These are phyloP conservation scores for Emmonsiellopsis sp. DNA, from an alignment of 2,329 filamentous ascomycete species.

Conservation along the genomic window DNA sequence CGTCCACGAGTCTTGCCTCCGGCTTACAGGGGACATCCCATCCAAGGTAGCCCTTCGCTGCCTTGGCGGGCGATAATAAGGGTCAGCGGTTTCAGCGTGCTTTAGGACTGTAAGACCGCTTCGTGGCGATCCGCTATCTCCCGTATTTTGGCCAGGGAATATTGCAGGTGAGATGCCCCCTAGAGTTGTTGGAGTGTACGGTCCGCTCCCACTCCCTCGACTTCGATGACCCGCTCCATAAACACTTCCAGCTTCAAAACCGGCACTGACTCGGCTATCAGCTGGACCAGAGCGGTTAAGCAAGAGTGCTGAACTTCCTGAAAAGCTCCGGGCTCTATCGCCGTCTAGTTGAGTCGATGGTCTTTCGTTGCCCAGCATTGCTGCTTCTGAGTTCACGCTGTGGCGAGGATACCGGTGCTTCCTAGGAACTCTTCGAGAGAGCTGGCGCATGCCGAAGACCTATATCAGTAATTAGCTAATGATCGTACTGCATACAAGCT, in stretches of 20 bases:
- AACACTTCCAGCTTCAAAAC: slow-evolving; percentile 44
- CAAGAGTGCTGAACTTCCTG: slow-evolving; percentile 54
- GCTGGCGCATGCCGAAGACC: slow-evolving; percentile 83
- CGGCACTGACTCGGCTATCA: slow-evolving; percentile 41
- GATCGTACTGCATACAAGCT: background rate
- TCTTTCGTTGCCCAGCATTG: slow-evolving; percentile 63
- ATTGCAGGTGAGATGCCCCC: slow-evolving; percentile 56
- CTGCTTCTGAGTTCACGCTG: slow-evolving; percentile 73
- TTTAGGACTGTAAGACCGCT: slow-evolving; percentile 37
- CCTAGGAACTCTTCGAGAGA: slow-evolving; percentile 63
- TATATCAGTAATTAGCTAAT: slow-evolving; percentile 13
- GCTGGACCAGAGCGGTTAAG: slow-evolving; percentile 42
- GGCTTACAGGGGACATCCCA: slow-evolving; percentile 31
- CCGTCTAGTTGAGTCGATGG: slow-evolving; percentile 49
- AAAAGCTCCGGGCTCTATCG: slow-evolving; percentile 49
- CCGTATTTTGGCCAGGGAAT: slow-evolving; percentile 45
- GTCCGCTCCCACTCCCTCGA: slow-evolving; percentile 52
- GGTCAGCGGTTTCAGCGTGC: slow-evolving; percentile 54
- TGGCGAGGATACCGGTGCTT: slow-evolving; percentile 57
- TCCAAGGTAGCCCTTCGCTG: slow-evolving; percentile 58
- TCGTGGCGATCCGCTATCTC: slow-evolving; percentile 34
- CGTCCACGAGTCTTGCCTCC: slow-evolving; percentile 37
- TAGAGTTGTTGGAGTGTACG: slow-evolving; percentile 63
- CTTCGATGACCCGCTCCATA: slow-evolving; percentile 38
- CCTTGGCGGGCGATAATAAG: slow-evolving; percentile 82